Evolutionary conservation across 352 stramenopile genomes (phyloP), one percentile per base, ranked within the genome.

Genomic region (Phytophthora europaea): DNA sequence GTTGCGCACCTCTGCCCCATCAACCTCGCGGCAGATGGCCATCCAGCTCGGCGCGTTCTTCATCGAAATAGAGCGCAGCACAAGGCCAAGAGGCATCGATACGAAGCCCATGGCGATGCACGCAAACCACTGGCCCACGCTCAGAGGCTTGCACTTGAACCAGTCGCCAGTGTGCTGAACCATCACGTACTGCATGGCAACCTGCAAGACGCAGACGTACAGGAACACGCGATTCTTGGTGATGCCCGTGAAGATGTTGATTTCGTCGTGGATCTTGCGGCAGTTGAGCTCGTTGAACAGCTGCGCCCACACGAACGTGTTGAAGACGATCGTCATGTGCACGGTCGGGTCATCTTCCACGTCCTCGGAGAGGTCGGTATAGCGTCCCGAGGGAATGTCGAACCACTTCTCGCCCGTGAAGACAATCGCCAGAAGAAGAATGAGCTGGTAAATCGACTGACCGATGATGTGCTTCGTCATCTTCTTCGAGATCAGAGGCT

Each of bases 301-400:
- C 84, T 98, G 94, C 45, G 93, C 89, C 81, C 98, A 98, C 16
- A 99, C 97, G 80, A 99, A 99, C 38, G 93, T 92, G 82, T 99
- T 99, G 86, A 99, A 99, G 67, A 99, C 76, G 51, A 99, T 91
- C 34, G 96, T 99, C 80, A 97, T 98, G 87, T 99, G 97, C 67
- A 90, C 67, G 1, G 80, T 93, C 56, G 95, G 92, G 26, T 80
- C 82, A 50, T 84, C 55, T 55, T 78, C 16, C 3, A 82, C 74
- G n/a, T 94, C 76, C 33, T 94, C 83, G 4, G 62, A 61, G 16
- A 80, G 53, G 62, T 92, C 73, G 2, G 67, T 80, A n/a, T 54
- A 18, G 20, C 79, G 73, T 16, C 83, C 85, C 0, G 81, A 80
- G 9, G 65, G n/a, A 3, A 90, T 79, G 56, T 83, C 56, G 52